Base-by-base conservation (phyloP, 805 yeast species). In the Metschnikowia chrysomelidarum region DNA sequence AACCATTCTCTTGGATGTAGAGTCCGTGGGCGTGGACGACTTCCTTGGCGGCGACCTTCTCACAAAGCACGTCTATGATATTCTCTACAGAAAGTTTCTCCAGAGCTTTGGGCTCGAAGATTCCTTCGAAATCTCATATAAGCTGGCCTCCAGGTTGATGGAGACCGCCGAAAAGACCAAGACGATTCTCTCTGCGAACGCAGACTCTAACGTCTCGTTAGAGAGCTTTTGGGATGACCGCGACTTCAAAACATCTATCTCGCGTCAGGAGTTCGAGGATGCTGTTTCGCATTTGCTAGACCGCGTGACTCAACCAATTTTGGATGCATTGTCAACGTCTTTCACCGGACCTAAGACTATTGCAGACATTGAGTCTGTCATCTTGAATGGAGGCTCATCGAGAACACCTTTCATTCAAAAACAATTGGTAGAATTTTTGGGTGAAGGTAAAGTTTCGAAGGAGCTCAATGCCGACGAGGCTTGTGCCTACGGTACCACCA, bases 391-490 rank as follows among this genome's bases (percentile, higher is more conserved):
- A 45, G 98, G 98, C 1, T 78, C 95, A 0, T 78, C 91, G 5
- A 78, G 98, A 57, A 85, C 87, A 19, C 98, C 98, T 11, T 73
- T 84, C 51, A 83, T 93, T 30, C 93, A 87, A 59, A 71, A 75
- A 38, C 75, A 72, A 34, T 63, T 87, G 40, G 43, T 56, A 2
- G 55, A 73, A 2, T 64, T 78, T 27, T 62, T 81, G 26, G 87
- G 82, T 1, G 76, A 76, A 13, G 81, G 76, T 2, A 64, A 54
- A 42, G 68, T 89, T 24, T 72, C 95, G 15, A 87, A 82, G 58
- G 86, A 82, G 33, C 94, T 93, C 28, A 93, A 93, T 59, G 93
- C 98, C 0, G 98, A 93, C 60, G 98, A 93, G 64, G 80, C 97
- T 28, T 87, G 87, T 34, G 96, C 87, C 10, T 71, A 86, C 50